These are phyloP conservation scores for Viola pubescens DNA, from an alignment of 441 rosid species.

Conservation along the genomic window DNA sequence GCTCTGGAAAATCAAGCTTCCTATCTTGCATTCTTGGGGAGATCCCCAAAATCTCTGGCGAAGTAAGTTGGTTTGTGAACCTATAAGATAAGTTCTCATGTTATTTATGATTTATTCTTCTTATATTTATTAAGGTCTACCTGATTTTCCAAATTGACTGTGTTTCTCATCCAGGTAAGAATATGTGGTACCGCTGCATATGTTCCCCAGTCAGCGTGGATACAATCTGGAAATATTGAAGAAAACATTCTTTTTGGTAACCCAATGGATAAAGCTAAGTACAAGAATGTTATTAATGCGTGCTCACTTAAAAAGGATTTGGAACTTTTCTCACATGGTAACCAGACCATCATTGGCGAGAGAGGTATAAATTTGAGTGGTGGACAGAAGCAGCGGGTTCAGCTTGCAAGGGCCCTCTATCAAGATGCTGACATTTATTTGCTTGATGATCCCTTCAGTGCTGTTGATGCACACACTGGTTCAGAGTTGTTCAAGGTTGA, in stretches of 20 bases:
- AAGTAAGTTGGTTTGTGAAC: conserved; percentile 53
- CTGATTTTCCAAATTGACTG: not conserved
- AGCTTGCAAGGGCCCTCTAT: conserved; percentile 98
- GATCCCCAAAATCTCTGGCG: conserved; percentile 91
- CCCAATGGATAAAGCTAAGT: conserved; percentile 88
- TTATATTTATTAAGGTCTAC: conserved; percentile 3
- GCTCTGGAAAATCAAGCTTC: conserved; percentile 96
- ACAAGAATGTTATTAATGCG: conserved; percentile 86
- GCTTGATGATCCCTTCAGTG: conserved; percentile 99
- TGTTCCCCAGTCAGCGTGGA: conserved; percentile 99
- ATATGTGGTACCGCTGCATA: conserved; percentile 91
- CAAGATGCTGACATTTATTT: conserved; percentile 98
- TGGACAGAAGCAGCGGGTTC: conserved; percentile 97
- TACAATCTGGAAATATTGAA: conserved; percentile 98
- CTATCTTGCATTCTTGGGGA: conserved; percentile 98
- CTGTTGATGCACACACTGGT: conserved; percentile 98
- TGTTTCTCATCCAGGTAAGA: conserved; percentile 50
- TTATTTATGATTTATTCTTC: conserved; percentile 7
- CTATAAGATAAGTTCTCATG: conserved; percentile 4
- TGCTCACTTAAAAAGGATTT: conserved; percentile 92
- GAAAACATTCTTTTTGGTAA: conserved; percentile 98
- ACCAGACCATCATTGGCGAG: conserved; percentile 98
- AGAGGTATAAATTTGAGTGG: conserved; percentile 98
- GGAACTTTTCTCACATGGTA: conserved; percentile 95
- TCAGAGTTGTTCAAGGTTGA: conserved; percentile 93